Evolutionary conservation across 176 grass and related monocot species (phyloP).

Genomic region (Musa schizocarpa): DNA sequence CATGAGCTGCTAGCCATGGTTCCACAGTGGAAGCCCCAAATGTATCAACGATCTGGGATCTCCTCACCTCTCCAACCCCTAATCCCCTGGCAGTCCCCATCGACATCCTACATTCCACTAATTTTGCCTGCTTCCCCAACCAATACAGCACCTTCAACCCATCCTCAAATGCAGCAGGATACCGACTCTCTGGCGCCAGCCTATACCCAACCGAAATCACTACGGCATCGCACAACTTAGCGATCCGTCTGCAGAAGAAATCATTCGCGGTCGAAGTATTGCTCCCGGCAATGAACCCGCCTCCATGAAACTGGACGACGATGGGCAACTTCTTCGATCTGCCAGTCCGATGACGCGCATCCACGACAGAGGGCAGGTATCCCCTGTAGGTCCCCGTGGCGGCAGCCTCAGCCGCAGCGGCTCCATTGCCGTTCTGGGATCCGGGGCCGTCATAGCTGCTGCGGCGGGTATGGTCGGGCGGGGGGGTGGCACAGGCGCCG

Average conservation of each 20-base stretch:
- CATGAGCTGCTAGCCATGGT: constrained; percentile 13
- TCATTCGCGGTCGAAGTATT: constrained; percentile 8
- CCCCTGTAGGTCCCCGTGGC: neutral
- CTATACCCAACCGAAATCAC: constrained; percentile 10
- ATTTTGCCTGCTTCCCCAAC: constrained; percentile 11
- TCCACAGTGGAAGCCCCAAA: constrained; percentile 10
- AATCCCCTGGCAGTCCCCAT: neutral
- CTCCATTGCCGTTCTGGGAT: neutral
- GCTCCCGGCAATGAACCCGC: constrained; percentile 12
- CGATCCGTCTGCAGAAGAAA: constrained; percentile 11
- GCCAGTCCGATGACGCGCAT: neutral
- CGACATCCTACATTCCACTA: constrained; percentile 7
- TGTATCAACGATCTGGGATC: constrained; percentile 2
- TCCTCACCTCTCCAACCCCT: neutral
- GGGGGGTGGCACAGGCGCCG: neutral
- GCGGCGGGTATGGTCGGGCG: neutral
- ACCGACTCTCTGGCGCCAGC: constrained; percentile 9
- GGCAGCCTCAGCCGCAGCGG: neutral
- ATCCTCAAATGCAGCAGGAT: constrained; percentile 14
- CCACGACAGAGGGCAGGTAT: neutral
- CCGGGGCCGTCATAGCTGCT: neutral
- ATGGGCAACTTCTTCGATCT: neutral
- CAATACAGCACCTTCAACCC: constrained; percentile 10
- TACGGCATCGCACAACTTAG: neutral
- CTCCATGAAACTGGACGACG: constrained; percentile 14